Evolutionary conservation across 257 asterid species (phyloP), one percentile per base, ranked within the genome.

Genomic region (Penstemon newberryi): DNA sequence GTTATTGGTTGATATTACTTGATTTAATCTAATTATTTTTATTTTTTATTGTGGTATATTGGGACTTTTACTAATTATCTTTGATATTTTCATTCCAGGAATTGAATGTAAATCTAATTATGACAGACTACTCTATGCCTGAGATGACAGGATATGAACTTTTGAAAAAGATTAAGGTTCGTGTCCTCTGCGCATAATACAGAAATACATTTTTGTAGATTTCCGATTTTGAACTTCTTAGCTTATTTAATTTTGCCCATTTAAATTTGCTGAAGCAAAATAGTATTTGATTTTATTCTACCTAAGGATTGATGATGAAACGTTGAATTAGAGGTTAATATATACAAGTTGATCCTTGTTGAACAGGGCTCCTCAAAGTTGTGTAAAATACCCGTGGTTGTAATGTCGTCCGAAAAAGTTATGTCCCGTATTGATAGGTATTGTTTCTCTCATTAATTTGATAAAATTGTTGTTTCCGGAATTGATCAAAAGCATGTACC

Each of bases 81-180:
- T 25, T 25, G 33, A 25, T 25, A 25, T 19, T 57, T 38, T 55
- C 50, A 50, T 70, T 70, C 7, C 82, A 92, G 96, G 92, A 67
- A 15, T 60, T 89, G 90, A 89, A 92, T 87, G 90, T 92, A 52
- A 89, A 89, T 85, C 80, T 89, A 71, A 85, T 89, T 60, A 71
- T 91, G 74, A 87, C 97, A 5, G 97, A 91, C 72, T 91, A 91
- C 62, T 91, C 97, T 15, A 92, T 92, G 98, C 98, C 98, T 80
- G 98, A 89, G 60, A 92, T 92, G 98, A 89, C 96, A 39, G 98
- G 98, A 43, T 92, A 83, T 81, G 98, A 92, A 41, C 96, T 92
- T 45, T 95, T 92, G 5, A 88, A 92, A 73, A 87, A 76, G 89
- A 87, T 92, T 4, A 92, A 92, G 98, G 96, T 87, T 58, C 4